A percentile compares a stretch with the other conserved stretches of the same genome.
Conservation (phyloP, 768 basidiomycete genomes). For the Kwoniella botswanensis region DNA sequence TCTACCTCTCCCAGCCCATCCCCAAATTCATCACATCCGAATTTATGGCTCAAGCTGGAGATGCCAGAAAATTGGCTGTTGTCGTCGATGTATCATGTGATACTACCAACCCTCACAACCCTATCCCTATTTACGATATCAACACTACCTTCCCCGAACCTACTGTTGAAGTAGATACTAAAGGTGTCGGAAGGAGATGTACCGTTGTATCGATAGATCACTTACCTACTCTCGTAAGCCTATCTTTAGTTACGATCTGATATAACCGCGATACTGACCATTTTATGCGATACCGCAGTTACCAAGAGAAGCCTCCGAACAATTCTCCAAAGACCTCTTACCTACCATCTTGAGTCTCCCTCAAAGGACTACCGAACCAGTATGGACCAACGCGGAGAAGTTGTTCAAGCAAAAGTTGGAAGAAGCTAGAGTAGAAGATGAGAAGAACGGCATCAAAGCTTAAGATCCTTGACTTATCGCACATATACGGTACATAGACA, state of each 20-base stretch:
- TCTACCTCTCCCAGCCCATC: slow-evolving; percentile 73
- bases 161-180: slow-evolving; percentile 82
- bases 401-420: slow-evolving; percentile 73
- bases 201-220: slow-evolving; percentile 96
- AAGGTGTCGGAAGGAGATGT: slow-evolving; percentile 73
- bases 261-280: background rate
- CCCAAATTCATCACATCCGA: slow-evolving; percentile 60
- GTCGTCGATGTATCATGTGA: slow-evolving; percentile 99
- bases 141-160: slow-evolving; percentile 94
- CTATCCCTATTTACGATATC: slow-evolving; percentile 89
- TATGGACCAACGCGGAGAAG: slow-evolving; percentile 87
- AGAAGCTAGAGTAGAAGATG: slow-evolving; percentile 61
- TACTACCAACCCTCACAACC: slow-evolving; percentile 97
- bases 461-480: slow-evolving; percentile 11
- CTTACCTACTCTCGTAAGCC: slow-evolving; percentile 75
- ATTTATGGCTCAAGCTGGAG: slow-evolving; percentile 74
- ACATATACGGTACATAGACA: background rate
- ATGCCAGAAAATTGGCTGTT: slow-evolving; percentile 70
- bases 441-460: slow-evolving; percentile 43
- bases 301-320: slow-evolving; percentile 94
- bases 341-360: slow-evolving; percentile 83
- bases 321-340: slow-evolving; percentile 85
- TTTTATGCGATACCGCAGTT: slow-evolving; percentile 59
- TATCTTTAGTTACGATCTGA: background rate
- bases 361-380: slow-evolving; percentile 67